Evolutionary conservation across 1,284 basidiomycete species (phyloP), one percentile per base, ranked within the genome.

Genomic region (Ceratobasidium sp.): DNA sequence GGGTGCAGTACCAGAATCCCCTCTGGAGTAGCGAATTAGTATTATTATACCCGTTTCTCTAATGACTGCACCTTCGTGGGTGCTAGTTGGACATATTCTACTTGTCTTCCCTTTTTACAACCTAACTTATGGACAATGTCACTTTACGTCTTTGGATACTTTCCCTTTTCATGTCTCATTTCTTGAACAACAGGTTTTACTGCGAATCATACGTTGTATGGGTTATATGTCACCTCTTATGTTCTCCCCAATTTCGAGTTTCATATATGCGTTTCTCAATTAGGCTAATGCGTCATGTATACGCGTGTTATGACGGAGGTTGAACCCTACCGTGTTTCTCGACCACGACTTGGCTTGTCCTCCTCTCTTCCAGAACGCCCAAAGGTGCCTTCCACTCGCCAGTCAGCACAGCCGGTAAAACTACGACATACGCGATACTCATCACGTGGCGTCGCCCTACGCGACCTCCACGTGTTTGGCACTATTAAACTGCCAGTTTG

Each of bases 401-500:
- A 49, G 37, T 16, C 51, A 34, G 34, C 31, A n/a, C 11, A 37
- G 54, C 14, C 29, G 29, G 34, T 29, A 56, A 51, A 41, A 41
- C 37, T 41, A 58, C 56, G 43, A 71, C 41, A 56, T 49, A 46
- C 31, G 41, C 68, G 54, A 71, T 27, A 59, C 7, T n/a, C 31
- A 59, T 73, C 69, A 73, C 69, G 69, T 63, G 69, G 59, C 29
- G n/a, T 46, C 43, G 48, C 24, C 49, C 9, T 53, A 62, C 69
- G 69, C 69, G 69, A 73, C 59, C 19, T 49, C n/a, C 69, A 73
- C 69, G 69, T 73, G 69, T 73, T 61, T 43, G 58, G 48, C 13
- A 58, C 51, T 43, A 68, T 51, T 68, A 68, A 68, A 54, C 53
- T 9, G 41, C 51, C 53, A 68, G 29, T 37, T 29, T 39, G 11